Conservation (phyloP, 768 basidiomycete species). For the Boletellus ananas region DNA sequence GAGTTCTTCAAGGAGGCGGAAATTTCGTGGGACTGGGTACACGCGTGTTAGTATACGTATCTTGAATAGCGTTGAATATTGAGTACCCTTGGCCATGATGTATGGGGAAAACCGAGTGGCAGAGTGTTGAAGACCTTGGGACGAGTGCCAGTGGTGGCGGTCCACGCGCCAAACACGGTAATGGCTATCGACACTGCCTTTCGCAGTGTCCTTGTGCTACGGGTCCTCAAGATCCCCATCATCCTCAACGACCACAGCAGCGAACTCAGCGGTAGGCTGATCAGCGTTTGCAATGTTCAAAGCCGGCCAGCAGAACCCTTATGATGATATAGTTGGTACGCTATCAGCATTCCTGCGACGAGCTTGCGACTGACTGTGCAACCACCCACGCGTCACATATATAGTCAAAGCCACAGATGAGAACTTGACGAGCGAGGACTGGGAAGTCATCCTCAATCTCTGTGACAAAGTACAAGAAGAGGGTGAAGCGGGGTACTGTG, state of each 20-base stretch:
- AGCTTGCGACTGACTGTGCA: slow-evolving; percentile 4
- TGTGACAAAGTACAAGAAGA: slow-evolving; percentile 96
- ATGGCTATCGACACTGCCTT: slow-evolving; percentile 29
- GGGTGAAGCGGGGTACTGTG: slow-evolving; percentile 71
- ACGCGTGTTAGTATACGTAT: neutral
- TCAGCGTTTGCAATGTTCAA: slow-evolving; percentile 55
- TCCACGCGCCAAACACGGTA: slow-evolving; percentile 13
- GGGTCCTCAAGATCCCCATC: slow-evolving; percentile 5
- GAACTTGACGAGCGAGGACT: slow-evolving; percentile 91
- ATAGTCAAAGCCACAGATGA: slow-evolving; percentile 98
- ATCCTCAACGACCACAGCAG: slow-evolving; percentile 15
- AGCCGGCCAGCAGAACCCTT: slow-evolving; percentile 64
- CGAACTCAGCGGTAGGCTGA: slow-evolving; percentile 6
- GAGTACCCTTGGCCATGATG: slow-evolving; percentile 52
- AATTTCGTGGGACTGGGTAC: slow-evolving; percentile 85
- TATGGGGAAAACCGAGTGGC: slow-evolving; percentile 7
- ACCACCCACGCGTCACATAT: neutral
- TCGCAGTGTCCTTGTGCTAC: slow-evolving; percentile 16
- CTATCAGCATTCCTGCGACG: slow-evolving; percentile 18
- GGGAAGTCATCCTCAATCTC: slow-evolving; percentile 91
- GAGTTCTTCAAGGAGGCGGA: slow-evolving; percentile 94
- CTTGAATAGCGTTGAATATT: slow-evolving; percentile 2
- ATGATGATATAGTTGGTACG: slow-evolving; percentile 91
- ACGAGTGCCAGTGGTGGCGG: neutral
- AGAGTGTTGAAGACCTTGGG: neutral